A percentile compares a stretch with the other conserved stretches of the same genome.
These are phyloP conservation scores for Pseudocercospora cruenta DNA, from an alignment of 2,329 filamentous ascomycete species.

Conservation along the genomic window DNA sequence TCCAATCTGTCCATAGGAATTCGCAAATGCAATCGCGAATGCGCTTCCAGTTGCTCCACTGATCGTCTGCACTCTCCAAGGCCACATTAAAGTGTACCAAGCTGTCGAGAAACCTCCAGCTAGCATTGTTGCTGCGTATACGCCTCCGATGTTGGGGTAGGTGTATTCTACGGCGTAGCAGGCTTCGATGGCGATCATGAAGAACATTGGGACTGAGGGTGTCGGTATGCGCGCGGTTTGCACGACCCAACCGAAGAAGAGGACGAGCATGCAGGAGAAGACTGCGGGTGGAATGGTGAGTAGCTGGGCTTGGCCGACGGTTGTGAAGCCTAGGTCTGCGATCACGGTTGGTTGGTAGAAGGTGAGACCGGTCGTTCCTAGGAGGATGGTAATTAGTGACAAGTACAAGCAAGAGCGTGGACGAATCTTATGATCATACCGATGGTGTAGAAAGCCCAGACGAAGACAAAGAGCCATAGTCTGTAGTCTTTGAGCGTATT, in stretches of 20 bases:
- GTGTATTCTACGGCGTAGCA: slow-evolving; percentile 18
- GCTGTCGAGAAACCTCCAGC: slow-evolving; percentile 11
- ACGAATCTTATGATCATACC: neutral
- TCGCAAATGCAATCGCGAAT: slow-evolving; percentile 14
- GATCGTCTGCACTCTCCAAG: slow-evolving; percentile 20
- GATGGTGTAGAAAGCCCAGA: neutral
- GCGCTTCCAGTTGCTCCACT: slow-evolving; percentile 18
- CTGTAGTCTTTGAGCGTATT: neutral
- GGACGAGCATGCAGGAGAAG: slow-evolving; percentile 1
- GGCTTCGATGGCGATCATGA: slow-evolving; percentile 17
- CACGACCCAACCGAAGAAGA: neutral
- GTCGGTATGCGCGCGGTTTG: neutral
- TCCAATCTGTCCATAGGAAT: slow-evolving; percentile 45
- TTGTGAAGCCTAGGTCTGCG: slow-evolving; percentile 5
- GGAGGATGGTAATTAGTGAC: neutral
- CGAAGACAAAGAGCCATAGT: neutral
- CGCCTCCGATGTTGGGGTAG: slow-evolving; percentile 15
- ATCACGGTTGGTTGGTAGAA: slow-evolving; percentile 8
- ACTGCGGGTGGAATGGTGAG: slow-evolving; percentile 9
- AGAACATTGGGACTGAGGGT: neutral
- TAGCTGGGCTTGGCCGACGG: neutral
- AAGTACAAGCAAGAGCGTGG: neutral
- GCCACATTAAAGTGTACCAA: slow-evolving; percentile 22
- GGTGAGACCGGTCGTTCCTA: neutral
- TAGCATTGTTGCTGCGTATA: slow-evolving; percentile 19